phyloP scores from a whole-genome alignment of 192 early-diverging fungal species.

The Podila epigama region DNA sequence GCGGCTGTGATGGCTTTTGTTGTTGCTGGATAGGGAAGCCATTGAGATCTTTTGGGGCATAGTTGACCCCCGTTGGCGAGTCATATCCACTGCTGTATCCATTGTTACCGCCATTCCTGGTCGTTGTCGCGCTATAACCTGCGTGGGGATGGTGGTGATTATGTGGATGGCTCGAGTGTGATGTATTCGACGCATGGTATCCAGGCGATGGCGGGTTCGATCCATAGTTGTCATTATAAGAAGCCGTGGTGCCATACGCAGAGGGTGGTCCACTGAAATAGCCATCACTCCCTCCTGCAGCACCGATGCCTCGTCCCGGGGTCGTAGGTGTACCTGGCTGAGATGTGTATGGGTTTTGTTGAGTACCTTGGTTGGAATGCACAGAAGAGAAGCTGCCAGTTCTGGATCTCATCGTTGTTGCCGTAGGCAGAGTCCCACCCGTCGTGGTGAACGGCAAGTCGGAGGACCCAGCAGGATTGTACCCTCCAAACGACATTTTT shows the following conservation, averaged over 20 bases:
- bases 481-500: slow-evolving; percentile 25
- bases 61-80: slow-evolving; percentile 13
- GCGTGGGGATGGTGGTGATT: background rate
- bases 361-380: slow-evolving; percentile 11
- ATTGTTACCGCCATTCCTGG: background rate
- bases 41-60: slow-evolving; percentile 1
- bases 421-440: background rate
- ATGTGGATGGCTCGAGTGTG: background rate
- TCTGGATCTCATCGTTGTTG: slow-evolving; percentile 12
- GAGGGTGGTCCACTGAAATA: background rate
- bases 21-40: background rate
- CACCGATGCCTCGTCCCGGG: background rate
- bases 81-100: slow-evolving; percentile 36
- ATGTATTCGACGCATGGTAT: background rate
- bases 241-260: background rate
- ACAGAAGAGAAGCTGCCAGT: slow-evolving; percentile 18
- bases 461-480: slow-evolving; percentile 12
- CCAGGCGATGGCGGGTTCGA: background rate
- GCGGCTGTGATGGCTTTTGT: background rate
- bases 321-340: slow-evolving; percentile 6
- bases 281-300: too few species aligned
- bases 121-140: background rate
- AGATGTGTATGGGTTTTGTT: slow-evolving; percentile 7
- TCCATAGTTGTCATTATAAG: slow-evolving; percentile 1
- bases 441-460: slow-evolving; percentile 10